Conservation (phyloP, 306 rosid genomes). For the Glycine soja region DNA sequence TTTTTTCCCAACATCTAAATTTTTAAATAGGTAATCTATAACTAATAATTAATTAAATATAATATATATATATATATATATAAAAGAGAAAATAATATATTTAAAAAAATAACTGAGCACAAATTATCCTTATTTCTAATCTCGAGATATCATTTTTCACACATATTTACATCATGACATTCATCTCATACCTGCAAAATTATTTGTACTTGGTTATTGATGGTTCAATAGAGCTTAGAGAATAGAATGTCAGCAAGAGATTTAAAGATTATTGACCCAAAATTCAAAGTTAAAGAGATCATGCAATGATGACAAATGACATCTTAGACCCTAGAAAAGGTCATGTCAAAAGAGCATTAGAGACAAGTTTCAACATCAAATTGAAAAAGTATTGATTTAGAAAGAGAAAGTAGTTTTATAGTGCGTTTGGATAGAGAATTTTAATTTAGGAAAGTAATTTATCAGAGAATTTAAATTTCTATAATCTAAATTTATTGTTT, state of each 20-base stretch:
- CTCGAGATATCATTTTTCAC: conserved; percentile 67
- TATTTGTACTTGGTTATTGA: conserved; percentile 38
- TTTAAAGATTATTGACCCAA: conserved; percentile 71
- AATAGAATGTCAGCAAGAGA: conserved; percentile 37
- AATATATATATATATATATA: neutral
- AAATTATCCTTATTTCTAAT: conserved; percentile 66
- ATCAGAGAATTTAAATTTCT: too few species aligned
- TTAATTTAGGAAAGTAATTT: too few species aligned
- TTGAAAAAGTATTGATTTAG: neutral
- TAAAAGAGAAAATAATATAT: neutral
- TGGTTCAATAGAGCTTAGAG: conserved; percentile 30
- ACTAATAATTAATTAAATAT: conserved; percentile 17
- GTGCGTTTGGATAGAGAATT: too few species aligned
- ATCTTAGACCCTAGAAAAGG: conserved; percentile 74
- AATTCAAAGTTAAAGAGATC: conserved; percentile 91
- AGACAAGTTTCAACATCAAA: conserved; percentile 32
- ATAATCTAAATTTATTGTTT: too few species aligned
- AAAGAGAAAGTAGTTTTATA: conserved; percentile 29
- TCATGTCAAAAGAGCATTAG: conserved; percentile 41
- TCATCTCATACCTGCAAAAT: conserved; percentile 79
- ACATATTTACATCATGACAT: conserved; percentile 83
- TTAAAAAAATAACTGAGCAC: neutral
- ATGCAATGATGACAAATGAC: conserved; percentile 77
- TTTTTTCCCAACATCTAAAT: conserved; percentile 14
- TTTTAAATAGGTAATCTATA: neutral